These are phyloP conservation scores for Nicotiana benthamiana DNA, from an alignment of 257 asterid genomes.

Conservation along the genomic window DNA sequence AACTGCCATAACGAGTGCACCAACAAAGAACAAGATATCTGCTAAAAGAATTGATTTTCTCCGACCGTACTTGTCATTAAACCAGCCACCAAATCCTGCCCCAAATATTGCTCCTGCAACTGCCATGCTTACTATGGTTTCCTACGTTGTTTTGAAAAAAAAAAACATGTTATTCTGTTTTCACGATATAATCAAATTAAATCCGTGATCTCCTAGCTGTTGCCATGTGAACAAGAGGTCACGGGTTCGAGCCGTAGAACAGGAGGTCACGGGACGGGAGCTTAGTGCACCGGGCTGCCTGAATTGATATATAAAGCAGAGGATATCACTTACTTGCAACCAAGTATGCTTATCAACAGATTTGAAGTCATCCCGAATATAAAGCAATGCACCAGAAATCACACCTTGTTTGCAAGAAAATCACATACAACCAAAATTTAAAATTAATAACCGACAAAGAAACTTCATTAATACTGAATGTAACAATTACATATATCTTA, in stretches of 20 bases:
- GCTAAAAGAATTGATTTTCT: slow-evolving; percentile 59
- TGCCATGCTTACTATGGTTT: slow-evolving; percentile 76
- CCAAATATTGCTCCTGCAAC: slow-evolving; percentile 80
- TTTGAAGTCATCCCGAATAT: slow-evolving; percentile 52
- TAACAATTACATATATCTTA: background rate
- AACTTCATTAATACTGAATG: background rate
- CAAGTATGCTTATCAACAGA: slow-evolving; percentile 46
- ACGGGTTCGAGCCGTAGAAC: too few species aligned
- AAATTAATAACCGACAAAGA: background rate
- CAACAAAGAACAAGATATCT: slow-evolving; percentile 46
- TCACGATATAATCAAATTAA: background rate
- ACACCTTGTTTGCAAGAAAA: slow-evolving; percentile 43
- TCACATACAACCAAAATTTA: background rate
- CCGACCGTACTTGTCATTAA: slow-evolving; percentile 64
- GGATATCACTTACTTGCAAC: slow-evolving; percentile 41
- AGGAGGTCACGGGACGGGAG: too few species aligned
- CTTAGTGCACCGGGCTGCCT: too few species aligned
- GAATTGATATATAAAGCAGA: background rate
- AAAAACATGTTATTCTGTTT: background rate
- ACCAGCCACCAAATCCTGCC: slow-evolving; percentile 64
- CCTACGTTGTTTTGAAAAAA: slow-evolving; percentile 24
- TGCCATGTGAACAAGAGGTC: too few species aligned
- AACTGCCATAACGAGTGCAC: slow-evolving; percentile 60
- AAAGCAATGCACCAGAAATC: slow-evolving; percentile 82
- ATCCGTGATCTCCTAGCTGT: too few species aligned